These are phyloP conservation scores for Tephrocybe sp. DNA, from an alignment of 768 basidiomycete species.

Conservation along the genomic window DNA sequence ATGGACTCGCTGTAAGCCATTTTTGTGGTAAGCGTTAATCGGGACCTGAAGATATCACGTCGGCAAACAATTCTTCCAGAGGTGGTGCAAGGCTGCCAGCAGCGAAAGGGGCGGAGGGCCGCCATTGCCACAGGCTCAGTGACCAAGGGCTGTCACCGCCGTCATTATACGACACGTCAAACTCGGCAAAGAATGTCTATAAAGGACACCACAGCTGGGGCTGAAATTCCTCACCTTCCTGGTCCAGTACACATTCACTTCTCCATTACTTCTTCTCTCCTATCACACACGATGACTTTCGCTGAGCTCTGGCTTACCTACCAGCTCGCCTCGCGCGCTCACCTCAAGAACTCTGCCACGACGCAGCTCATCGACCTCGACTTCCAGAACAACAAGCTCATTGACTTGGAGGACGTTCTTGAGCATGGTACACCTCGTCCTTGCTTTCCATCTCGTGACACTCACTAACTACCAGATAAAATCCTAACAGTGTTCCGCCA, in stretches of 20 bases:
- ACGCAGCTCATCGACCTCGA: slow-evolving; percentile 48
- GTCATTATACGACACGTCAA: slow-evolving; percentile 6
- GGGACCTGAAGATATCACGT: too few relatives aligned
- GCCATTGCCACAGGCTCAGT: background rate
- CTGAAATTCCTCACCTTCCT: background rate
- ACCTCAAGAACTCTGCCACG: slow-evolving; percentile 32
- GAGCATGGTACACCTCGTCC: slow-evolving; percentile 32
- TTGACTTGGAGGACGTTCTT: slow-evolving; percentile 46
- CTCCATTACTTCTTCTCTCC: background rate
- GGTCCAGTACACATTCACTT: background rate
- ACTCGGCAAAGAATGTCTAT: slow-evolving; percentile 9
- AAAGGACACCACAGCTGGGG: slow-evolving; percentile 3
- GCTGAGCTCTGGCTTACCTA: slow-evolving; percentile 49
- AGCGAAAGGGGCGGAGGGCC: background rate
- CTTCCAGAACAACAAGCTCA: slow-evolving; percentile 34
- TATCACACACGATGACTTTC: slow-evolving; percentile 14
- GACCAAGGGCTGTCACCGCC: background rate
- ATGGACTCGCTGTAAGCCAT: too few relatives aligned
- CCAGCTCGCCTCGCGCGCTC: slow-evolving; percentile 41
- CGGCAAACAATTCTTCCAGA: too few relatives aligned
- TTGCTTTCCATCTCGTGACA: slow-evolving; percentile 3
- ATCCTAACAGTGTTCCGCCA: slow-evolving; percentile 33
- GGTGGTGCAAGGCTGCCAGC: too few relatives aligned
- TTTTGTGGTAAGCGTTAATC: too few relatives aligned
- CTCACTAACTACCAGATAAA: slow-evolving; percentile 18